phyloP scores from a whole-genome alignment of 352 stramenopile species.

The Halophytophthora batemanensis region DNA sequence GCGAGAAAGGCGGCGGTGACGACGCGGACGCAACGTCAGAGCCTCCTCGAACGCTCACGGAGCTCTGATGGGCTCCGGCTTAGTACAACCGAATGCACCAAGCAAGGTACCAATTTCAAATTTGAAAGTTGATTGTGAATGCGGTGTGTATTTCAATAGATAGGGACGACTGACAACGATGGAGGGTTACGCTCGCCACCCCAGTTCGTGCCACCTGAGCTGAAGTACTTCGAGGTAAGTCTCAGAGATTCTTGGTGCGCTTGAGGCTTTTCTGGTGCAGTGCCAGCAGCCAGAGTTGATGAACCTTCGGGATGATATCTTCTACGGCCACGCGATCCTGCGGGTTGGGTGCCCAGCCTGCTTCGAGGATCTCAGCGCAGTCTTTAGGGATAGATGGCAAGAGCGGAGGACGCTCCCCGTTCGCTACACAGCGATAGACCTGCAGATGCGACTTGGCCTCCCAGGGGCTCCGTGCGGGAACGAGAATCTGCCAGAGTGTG shows the following conservation, averaged over 20 bases:
- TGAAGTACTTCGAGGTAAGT: no score
- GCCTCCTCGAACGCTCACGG: slow-evolving; percentile 32
- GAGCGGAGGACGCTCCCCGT: slow-evolving; percentile 69
- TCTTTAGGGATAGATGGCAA: slow-evolving; percentile 64
- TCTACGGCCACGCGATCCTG: slow-evolving; percentile 69
- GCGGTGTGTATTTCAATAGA: slow-evolving; percentile 5
- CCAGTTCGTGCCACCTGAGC: no score
- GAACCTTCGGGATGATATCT: slow-evolving; percentile 74
- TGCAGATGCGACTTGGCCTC: slow-evolving; percentile 70
- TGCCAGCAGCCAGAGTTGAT: slow-evolving; percentile 73
- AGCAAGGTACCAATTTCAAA: no score
- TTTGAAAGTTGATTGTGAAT: neutral
- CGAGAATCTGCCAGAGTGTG: slow-evolving; percentile 86
- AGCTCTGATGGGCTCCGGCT: slow-evolving; percentile 23
- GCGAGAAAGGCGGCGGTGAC: slow-evolving; percentile 10
- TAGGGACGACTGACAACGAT: neutral
- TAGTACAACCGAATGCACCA: no score
- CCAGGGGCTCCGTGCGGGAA: slow-evolving; percentile 73
- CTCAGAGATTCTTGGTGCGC: slow-evolving; percentile 44
- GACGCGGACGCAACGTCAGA: slow-evolving; percentile 5
- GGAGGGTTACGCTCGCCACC: no score
- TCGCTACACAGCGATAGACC: slow-evolving; percentile 72
- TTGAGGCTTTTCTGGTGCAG: slow-evolving; percentile 73
- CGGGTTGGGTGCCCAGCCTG: slow-evolving; percentile 68
- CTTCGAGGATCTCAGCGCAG: slow-evolving; percentile 71